Evolutionary conservation across 2,329 filamentous ascomycete genomes (phyloP).

Genomic region (Penicillium sp.): DNA sequence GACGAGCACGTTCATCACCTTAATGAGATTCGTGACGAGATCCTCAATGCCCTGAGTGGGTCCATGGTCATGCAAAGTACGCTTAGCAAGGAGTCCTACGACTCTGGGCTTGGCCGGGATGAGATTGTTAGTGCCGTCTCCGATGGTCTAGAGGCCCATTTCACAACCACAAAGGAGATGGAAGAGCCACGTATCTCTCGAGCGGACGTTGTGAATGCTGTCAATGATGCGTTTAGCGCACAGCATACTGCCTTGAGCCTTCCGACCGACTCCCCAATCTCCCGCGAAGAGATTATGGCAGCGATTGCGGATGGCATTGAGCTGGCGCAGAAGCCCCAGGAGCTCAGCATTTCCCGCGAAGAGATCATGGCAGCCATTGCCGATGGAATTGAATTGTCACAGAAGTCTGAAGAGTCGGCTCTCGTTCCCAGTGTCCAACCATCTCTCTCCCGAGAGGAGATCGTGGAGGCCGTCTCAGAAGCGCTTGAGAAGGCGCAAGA

Average conservation of each 20-base stretch:
- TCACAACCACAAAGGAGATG: slow-evolving; percentile 58
- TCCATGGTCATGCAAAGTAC: slow-evolving; percentile 35
- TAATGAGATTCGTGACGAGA: slow-evolving; percentile 34
- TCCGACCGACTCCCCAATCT: slow-evolving; percentile 43
- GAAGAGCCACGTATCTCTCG: slow-evolving; percentile 37
- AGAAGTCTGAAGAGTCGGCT: not conserved
- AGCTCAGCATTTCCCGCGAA: slow-evolving; percentile 22
- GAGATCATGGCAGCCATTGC: slow-evolving; percentile 59
- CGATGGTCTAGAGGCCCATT: slow-evolving; percentile 56
- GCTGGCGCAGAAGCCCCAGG: slow-evolving; percentile 34
- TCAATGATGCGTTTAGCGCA: slow-evolving; percentile 37
- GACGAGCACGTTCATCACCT: slow-evolving; percentile 34
- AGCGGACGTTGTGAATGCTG: slow-evolving; percentile 33
- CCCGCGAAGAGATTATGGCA: slow-evolving; percentile 45
- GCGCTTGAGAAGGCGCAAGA: slow-evolving; percentile 20
- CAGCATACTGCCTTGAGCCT: slow-evolving; percentile 35
- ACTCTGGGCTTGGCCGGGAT: slow-evolving; percentile 52
- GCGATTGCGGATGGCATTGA: slow-evolving; percentile 29
- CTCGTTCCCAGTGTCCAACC: slow-evolving; percentile 28
- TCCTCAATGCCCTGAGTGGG: slow-evolving; percentile 36
- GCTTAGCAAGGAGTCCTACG: slow-evolving; percentile 33
- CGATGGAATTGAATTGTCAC: slow-evolving; percentile 50
- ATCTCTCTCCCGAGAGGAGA: slow-evolving; percentile 52
- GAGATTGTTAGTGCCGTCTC: slow-evolving; percentile 63
- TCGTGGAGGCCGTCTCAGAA: slow-evolving; percentile 37